Conservation (phyloP, 164 flowering plant genomes). For the Tinospora cordifolia region DNA sequence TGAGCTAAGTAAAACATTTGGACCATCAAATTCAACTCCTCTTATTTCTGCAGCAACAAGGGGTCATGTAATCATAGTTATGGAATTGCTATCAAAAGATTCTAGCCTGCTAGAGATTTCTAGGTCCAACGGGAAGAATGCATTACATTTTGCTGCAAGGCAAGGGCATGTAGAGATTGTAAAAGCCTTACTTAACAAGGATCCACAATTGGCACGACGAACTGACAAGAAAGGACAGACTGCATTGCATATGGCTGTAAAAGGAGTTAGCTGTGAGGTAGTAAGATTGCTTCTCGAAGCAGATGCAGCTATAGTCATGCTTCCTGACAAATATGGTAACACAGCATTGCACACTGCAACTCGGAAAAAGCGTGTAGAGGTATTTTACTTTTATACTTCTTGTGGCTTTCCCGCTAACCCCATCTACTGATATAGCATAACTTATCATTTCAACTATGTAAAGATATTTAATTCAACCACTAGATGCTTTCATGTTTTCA, state of each 20-base stretch:
- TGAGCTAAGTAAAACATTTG: constrained; percentile 46
- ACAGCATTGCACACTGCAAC: constrained; percentile 84
- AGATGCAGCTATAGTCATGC: constrained; percentile 85
- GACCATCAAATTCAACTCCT: constrained; percentile 69
- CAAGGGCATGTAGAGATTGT: constrained; percentile 72
- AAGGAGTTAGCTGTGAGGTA: constrained; percentile 62
- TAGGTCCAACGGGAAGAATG: constrained; percentile 71
- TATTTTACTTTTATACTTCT: constrained; percentile 15
- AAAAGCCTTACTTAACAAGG: constrained; percentile 53
- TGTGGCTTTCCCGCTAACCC: too few species aligned
- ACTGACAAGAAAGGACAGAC: constrained; percentile 88
- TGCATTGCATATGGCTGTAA: constrained; percentile 88
- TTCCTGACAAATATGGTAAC: constrained; percentile 71
- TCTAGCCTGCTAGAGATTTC: constrained; percentile 53
- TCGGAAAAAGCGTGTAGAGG: constrained; percentile 80
- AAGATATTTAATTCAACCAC: too few species aligned
- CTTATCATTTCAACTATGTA: too few species aligned
- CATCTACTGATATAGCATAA: too few species aligned
- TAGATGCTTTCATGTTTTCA: too few species aligned
- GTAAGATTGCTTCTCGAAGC: constrained; percentile 67
- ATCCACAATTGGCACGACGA: constrained; percentile 65
- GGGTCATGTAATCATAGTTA: constrained; percentile 65
- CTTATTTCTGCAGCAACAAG: constrained; percentile 73
- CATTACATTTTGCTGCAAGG: constrained; percentile 75
- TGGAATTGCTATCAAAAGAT: constrained; percentile 51